Conservation (phyloP, 352 stramenopile genomes). For the Pythium aristosporum region DNA sequence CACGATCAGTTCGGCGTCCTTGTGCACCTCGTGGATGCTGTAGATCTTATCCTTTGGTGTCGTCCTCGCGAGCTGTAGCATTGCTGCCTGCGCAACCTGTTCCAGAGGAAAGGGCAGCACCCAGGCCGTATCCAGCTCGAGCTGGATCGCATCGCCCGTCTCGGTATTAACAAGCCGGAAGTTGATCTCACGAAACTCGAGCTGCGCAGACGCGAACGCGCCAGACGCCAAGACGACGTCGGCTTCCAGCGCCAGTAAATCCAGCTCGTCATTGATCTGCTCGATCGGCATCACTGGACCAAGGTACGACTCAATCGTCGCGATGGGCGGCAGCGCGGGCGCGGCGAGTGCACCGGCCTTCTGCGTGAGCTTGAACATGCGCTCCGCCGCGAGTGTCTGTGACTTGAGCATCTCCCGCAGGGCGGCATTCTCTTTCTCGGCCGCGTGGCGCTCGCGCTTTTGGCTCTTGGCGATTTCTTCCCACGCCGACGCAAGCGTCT, state of each 20-base stretch:
- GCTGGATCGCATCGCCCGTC: slow-evolving; percentile 5
- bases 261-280: not conserved
- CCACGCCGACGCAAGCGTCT: slow-evolving; percentile 1
- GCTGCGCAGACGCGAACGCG: not conserved
- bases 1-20: slow-evolving; percentile 1
- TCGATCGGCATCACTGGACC: not conserved
- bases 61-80: not conserved
- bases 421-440: slow-evolving; percentile 9
- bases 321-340: not conserved
- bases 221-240: not conserved
- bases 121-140: slow-evolving; percentile 9
- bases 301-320: not conserved
- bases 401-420: slow-evolving; percentile 1
- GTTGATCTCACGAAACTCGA: slow-evolving; percentile 6
- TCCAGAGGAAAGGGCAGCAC: slow-evolving; percentile 5
- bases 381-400: not conserved
- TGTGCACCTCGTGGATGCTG: too few relatives aligned
- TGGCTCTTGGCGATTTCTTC: slow-evolving; percentile 5
- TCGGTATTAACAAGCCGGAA: not conserved
- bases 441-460: not conserved
- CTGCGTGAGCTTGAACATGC: slow-evolving; percentile 3
- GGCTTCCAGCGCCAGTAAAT: not conserved
- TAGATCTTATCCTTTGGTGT: not conserved
- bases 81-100: not conserved
- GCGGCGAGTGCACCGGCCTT: not conserved